Evolutionary conservation across 768 basidiomycete genomes (phyloP).

Genomic region (Lyophyllum decastes): DNA sequence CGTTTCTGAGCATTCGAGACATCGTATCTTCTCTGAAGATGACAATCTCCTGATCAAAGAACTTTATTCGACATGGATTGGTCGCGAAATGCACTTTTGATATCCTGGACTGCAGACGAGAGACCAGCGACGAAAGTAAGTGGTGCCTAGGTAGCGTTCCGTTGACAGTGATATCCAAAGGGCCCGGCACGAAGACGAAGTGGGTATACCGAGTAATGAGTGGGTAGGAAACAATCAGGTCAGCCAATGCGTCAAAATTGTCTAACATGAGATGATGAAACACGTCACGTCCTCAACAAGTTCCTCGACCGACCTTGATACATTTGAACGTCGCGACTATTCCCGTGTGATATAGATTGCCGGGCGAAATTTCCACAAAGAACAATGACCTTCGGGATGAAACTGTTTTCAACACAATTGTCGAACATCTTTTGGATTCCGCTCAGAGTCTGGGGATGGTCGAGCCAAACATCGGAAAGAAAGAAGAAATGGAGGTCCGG

Average conservation of each 20-base stretch:
- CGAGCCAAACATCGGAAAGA: conserved; percentile 95
- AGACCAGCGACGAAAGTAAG: conserved; percentile 73
- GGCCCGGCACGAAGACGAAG: conserved; percentile 95
- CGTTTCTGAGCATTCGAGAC: conserved; percentile 90
- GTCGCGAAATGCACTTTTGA: conserved; percentile 83
- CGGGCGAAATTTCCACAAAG: conserved; percentile 96
- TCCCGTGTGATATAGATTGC: conserved; percentile 77
- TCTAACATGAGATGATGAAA: conserved; percentile 47
- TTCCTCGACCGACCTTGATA: conserved; percentile 71
- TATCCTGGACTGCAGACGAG: conserved; percentile 68
- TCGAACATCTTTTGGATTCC: conserved; percentile 88
- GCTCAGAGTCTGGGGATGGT: conserved; percentile 78
- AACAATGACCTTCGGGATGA: conserved; percentile 87
- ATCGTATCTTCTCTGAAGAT: conserved; percentile 92
- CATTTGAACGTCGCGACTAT: conserved; percentile 71
- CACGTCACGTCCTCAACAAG: background rate
- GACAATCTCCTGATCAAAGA: conserved; percentile 95
- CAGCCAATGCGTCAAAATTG: conserved; percentile 84
- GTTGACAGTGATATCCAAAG: conserved; percentile 84
- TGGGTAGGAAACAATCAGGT: conserved; percentile 82
- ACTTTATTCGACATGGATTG: conserved; percentile 94
- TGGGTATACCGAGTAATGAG: conserved; percentile 76
- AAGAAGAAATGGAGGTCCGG: conserved; percentile 87
- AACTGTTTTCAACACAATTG: conserved; percentile 83
- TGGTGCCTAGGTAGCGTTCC: conserved; percentile 80